These are phyloP conservation scores for Epichloe uncinata DNA, from an alignment of 2,329 filamentous ascomycete genomes.

Conservation along the genomic window DNA sequence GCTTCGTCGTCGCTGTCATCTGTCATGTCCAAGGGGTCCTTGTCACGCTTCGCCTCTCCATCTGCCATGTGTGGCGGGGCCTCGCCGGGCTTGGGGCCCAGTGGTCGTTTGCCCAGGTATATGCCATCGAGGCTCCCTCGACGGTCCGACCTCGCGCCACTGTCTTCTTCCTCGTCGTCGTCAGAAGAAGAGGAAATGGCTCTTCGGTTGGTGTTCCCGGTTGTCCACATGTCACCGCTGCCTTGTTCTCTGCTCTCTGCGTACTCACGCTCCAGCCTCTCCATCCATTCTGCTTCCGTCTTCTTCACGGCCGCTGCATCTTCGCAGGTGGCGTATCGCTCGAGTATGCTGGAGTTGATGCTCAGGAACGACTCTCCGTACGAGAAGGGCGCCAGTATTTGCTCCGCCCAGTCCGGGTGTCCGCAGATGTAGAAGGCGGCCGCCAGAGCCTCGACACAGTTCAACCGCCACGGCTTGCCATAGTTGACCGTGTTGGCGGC, in stretches of 20 bases:
- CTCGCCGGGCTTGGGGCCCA: conserved; percentile 7
- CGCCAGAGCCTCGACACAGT: conserved; percentile 89
- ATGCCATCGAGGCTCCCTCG: conserved; percentile 41
- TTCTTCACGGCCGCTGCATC: conserved; percentile 74
- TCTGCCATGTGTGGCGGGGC: conserved; percentile 8
- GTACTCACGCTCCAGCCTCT: conserved; percentile 81
- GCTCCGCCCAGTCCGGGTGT: conserved; percentile 77
- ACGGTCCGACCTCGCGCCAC: conserved; percentile 23
- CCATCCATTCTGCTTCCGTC: conserved; percentile 78
- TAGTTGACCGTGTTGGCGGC: conserved; percentile 97
- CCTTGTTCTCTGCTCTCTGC: conserved; percentile 60
- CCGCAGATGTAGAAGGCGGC: conserved; percentile 91
- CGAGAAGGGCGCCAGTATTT: conserved; percentile 69
- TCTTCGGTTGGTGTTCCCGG: conserved; percentile 71
- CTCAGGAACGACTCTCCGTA: conserved; percentile 83
- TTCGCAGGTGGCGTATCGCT: conserved; percentile 70
- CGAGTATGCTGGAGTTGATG: conserved; percentile 75
- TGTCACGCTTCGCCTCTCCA: conserved; percentile 25
- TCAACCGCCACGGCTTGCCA: conserved; percentile 85
- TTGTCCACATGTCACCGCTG: conserved; percentile 73
- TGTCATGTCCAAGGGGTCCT: conserved; percentile 63
- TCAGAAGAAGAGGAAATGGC: conserved; percentile 35
- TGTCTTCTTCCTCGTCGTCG: conserved; percentile 29
- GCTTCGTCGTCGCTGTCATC: conserved; percentile 58
- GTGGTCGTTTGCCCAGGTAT: conserved; percentile 43